phyloP scores from a whole-genome alignment of 805 yeast species.

The Teunomyces gatunensis region DNA sequence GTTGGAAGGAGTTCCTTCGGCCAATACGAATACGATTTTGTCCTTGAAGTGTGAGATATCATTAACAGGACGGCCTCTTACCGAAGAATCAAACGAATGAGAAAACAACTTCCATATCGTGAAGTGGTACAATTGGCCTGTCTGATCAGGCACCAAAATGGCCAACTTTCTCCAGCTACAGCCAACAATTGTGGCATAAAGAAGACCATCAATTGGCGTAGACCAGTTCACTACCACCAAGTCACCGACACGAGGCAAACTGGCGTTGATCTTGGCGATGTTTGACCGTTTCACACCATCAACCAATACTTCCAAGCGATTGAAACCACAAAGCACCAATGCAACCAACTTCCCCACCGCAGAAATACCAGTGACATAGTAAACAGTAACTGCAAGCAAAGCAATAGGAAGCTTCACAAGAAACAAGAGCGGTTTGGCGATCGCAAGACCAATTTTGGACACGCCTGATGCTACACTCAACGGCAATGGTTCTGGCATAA shows the following conservation, averaged over 20 bases:
- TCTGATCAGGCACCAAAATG: conserved; percentile 40
- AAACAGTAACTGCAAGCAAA: conserved; percentile 19
- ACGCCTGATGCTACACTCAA: conserved; percentile 5
- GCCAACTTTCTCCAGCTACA: conserved; percentile 21
- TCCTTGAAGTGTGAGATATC: conserved; percentile 27
- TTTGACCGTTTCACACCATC: conserved; percentile 52
- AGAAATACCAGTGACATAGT: conserved; percentile 21
- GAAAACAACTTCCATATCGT: conserved; percentile 27
- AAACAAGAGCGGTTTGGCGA: conserved; percentile 12
- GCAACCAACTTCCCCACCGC: conserved; percentile 20
- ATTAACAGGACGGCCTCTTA: conserved; percentile 9
- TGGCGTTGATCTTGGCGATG: conserved; percentile 22
- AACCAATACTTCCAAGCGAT: conserved; percentile 35
- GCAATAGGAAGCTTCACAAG: conserved; percentile 31
- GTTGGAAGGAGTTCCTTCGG: conserved; percentile 86
- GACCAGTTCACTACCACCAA: conserved; percentile 55
- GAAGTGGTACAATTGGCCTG: conserved; percentile 29
- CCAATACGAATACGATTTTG: conserved; percentile 54
- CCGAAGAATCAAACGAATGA: conserved; percentile 16
- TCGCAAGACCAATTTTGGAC: conserved; percentile 5
- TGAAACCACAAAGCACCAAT: conserved; percentile 33
- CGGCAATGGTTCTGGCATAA: conserved; percentile 54
- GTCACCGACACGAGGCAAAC: conserved; percentile 44
- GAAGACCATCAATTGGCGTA: conserved; percentile 57
- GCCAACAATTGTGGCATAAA: conserved; percentile 17